These are phyloP conservation scores for Blastobotrys aristatus DNA, from an alignment of 1,139 yeast genomes.

Conservation along the genomic window DNA sequence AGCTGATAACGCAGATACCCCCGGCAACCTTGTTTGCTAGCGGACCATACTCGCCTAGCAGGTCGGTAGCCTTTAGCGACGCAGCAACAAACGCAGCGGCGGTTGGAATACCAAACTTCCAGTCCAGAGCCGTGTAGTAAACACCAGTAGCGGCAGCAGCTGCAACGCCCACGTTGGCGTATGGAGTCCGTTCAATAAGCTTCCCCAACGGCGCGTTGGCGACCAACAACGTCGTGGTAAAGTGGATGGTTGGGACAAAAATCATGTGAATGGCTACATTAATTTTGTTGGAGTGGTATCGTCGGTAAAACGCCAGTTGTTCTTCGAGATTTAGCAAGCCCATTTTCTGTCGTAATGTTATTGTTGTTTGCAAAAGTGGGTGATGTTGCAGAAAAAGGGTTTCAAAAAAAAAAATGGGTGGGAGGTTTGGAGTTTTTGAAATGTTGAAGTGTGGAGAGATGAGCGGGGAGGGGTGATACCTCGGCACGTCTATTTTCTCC, in stretches of 20 bases:
- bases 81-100: constrained; percentile 35
- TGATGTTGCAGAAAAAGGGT: not conserved
- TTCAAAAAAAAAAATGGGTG: not conserved
- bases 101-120: constrained; percentile 41
- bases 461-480: not conserved
- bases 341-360: constrained; percentile 21
- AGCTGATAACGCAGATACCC: constrained; percentile 47
- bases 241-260: constrained; percentile 74
- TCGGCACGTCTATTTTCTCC: not conserved
- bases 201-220: constrained; percentile 31
- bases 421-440: not conserved
- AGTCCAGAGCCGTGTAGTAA: constrained; percentile 42
- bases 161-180: constrained; percentile 40
- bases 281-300: constrained; percentile 58
- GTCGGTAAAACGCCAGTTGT: constrained; percentile 77
- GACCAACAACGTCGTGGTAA: constrained; percentile 47
- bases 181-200: constrained; percentile 30
- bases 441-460: not conserved
- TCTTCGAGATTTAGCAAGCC: constrained; percentile 48
- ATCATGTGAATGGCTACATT: constrained; percentile 74
- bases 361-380: constrained; percentile 1
- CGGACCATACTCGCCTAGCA: constrained; percentile 19
- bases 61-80: constrained; percentile 25
- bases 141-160: constrained; percentile 40
- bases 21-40: constrained; percentile 29